Conservation (phyloP, 495 filamentous ascomycete genomes). For the Corynascus novoguineensis region DNA sequence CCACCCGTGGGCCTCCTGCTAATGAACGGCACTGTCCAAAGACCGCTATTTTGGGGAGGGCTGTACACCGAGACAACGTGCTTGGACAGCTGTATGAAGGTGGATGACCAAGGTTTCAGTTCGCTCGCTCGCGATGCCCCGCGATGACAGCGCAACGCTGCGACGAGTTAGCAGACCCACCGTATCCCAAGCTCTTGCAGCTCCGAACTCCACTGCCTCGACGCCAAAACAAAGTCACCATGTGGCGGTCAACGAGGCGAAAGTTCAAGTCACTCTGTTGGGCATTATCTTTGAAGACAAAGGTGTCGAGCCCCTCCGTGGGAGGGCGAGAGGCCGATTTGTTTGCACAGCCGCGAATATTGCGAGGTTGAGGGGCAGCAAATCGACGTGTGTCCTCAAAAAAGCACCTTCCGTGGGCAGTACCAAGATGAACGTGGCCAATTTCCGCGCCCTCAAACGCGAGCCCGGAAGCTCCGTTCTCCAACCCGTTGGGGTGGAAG, state of each 20-base stretch:
- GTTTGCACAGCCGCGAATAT: constrained; percentile 3
- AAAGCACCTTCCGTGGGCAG: not conserved
- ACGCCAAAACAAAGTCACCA: constrained; percentile 11
- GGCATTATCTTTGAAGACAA: not conserved
- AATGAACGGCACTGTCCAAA: constrained; percentile 11
- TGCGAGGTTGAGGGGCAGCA: constrained; percentile 9
- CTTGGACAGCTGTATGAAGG: not conserved
- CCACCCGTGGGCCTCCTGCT: constrained; percentile 3
- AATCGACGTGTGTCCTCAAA: not conserved
- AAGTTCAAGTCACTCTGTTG: not conserved
- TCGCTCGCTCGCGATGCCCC: constrained; percentile 14
- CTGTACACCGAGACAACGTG: constrained; percentile 2
- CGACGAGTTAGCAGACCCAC: constrained; percentile 12
- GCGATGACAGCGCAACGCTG: constrained; percentile 30
- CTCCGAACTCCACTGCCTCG: constrained; percentile 17
- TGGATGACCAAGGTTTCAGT: constrained; percentile 1
- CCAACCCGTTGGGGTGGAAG: constrained; percentile 11
- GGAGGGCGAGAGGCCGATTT: not conserved
- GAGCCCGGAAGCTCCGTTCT: constrained; percentile 11
- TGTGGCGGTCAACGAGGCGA: constrained; percentile 23
- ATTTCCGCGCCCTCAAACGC: constrained; percentile 9
- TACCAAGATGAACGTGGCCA: constrained; percentile 16
- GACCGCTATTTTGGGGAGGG: constrained; percentile 15
- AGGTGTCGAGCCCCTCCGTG: not conserved
- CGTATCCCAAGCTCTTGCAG: constrained; percentile 13